Percentiles rank a stretch among this genome's conserved stretches.
These are phyloP conservation scores for Leccinum subrobustum DNA, from an alignment of 1,284 basidiomycete genomes.

Conservation along the genomic window DNA sequence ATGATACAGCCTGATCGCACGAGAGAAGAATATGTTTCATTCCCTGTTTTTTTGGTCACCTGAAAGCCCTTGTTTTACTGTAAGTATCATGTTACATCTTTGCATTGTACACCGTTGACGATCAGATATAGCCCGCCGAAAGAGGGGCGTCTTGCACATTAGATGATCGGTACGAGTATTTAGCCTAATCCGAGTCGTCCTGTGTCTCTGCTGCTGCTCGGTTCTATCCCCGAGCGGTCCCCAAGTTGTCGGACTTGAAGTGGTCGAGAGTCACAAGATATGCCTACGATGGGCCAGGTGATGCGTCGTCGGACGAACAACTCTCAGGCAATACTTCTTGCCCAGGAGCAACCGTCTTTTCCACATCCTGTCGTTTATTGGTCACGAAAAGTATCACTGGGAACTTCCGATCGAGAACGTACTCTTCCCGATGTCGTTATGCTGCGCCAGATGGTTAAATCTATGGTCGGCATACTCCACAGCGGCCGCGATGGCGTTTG, in stretches of 20 bases:
- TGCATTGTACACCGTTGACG: constrained; percentile 1
- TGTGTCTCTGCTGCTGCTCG: background rate
- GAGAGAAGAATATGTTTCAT: background rate
- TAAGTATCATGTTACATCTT: background rate
- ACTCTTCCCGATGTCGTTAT: constrained; percentile 33
- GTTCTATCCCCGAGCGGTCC: background rate
- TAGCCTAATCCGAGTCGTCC: constrained; percentile 1
- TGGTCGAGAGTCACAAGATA: background rate
- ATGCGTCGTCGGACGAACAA: background rate
- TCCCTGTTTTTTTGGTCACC: background rate
- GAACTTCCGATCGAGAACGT: background rate
- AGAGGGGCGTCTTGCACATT: background rate
- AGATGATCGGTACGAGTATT: background rate
- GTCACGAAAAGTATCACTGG: constrained; percentile 1
- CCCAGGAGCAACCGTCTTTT: background rate
- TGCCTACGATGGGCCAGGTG: background rate
- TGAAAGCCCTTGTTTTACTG: background rate
- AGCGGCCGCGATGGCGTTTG: constrained; percentile 5
- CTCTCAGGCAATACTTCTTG: background rate
- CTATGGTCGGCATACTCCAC: constrained; percentile 12
- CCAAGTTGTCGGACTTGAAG: background rate
- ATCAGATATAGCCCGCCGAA: background rate
- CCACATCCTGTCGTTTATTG: constrained; percentile 7
- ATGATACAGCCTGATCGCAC: background rate
- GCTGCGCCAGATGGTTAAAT: constrained; percentile 6